Conservation (phyloP, 2,329 filamentous ascomycete species). For the Trichoderma sp. region DNA sequence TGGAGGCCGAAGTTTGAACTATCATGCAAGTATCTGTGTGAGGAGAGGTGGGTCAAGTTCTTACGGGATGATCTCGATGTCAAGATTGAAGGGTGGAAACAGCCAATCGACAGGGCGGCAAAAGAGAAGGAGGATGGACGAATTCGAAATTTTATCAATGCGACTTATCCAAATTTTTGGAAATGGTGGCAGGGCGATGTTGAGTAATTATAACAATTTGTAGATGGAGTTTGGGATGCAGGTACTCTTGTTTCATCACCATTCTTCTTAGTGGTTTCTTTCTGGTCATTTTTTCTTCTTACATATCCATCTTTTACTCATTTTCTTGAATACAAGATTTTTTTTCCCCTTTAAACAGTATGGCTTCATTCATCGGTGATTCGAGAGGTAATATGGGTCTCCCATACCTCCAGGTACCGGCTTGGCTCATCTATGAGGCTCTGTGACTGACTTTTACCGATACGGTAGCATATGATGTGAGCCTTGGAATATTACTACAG, state of each 20-base stretch:
- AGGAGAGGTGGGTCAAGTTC: conserved; percentile 1
- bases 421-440: not conserved
- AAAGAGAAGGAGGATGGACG: not conserved
- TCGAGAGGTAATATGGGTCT: not conserved
- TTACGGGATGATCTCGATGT: not conserved
- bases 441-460: not conserved
- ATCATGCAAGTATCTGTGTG: conserved; percentile 14
- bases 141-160: not conserved
- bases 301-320: not conserved
- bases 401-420: rapidly evolving
- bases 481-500: not conserved
- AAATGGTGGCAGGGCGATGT: not conserved
- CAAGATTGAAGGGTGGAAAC: not conserved
- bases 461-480: not conserved
- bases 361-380: not conserved
- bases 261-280: not conserved
- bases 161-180: not conserved
- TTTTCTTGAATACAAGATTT: not conserved
- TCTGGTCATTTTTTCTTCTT: not conserved
- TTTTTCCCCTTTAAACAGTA: not conserved
- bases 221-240: not conserved
- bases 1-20: conserved; percentile 13
- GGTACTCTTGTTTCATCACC: not conserved
- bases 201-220: not conserved
- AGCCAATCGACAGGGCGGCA: not conserved